Percentiles rank a stretch among this genome's conserved stretches.
phyloP scores from a whole-genome alignment of 163 green algal genomes.

The Chlorella variabilis region DNA sequence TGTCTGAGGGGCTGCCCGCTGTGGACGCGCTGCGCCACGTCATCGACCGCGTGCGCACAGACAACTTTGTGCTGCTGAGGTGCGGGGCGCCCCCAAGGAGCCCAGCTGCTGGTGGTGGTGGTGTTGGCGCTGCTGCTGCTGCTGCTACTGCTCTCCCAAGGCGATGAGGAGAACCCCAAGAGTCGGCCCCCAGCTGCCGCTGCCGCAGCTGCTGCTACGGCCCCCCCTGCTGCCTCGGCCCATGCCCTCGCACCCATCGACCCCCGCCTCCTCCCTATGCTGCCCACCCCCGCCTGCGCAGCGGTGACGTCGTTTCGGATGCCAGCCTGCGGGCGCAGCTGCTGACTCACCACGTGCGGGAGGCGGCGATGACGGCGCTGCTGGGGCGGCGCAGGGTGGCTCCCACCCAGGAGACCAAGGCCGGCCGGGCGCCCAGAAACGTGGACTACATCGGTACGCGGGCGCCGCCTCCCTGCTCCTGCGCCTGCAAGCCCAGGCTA shows the following conservation, averaged over 20 bases:
- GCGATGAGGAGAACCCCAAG: too few relatives aligned
- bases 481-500: too few relatives aligned
- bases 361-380: constrained; percentile 53
- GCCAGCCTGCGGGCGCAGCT: constrained; percentile 64
- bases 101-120: neutral
- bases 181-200: too few relatives aligned
- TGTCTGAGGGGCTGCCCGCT: constrained; percentile 71
- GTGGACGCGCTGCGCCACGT: constrained; percentile 73
- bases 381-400: constrained; percentile 46
- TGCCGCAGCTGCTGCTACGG: too few relatives aligned
- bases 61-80: constrained; percentile 73
- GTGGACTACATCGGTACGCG: constrained; percentile 82
- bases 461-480: neutral
- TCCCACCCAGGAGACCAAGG: constrained; percentile 58
- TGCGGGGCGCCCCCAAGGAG: neutral
- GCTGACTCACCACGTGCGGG: constrained; percentile 42
- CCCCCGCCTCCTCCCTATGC: too few relatives aligned
- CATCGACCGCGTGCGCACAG: constrained; percentile 55
- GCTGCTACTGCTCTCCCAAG: too few relatives aligned
- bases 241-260: too few relatives aligned
- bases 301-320: constrained; percentile 79
- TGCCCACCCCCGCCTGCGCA: neutral
- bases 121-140: too few relatives aligned
- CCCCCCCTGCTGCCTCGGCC: too few relatives aligned
- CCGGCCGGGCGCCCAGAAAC: constrained; percentile 64